These are phyloP conservation scores for Miscanthus lutarioriparius DNA, from an alignment of 176 grass and related monocot species.

Conservation along the genomic window DNA sequence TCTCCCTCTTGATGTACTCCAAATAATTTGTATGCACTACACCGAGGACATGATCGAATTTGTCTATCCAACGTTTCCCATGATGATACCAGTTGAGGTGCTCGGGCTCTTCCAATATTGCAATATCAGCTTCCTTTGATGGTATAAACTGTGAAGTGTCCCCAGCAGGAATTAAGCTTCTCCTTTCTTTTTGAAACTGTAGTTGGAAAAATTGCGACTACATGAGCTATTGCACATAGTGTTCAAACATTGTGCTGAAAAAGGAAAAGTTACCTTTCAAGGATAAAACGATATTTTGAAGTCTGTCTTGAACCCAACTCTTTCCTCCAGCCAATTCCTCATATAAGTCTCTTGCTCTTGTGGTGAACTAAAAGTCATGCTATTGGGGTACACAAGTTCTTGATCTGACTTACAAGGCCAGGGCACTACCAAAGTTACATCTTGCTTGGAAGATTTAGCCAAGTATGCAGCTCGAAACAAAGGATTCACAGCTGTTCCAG, in stretches of 20 bases:
- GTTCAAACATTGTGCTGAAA: constrained; percentile 3
- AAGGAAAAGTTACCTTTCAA: constrained; percentile 66
- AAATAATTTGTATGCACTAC: constrained; percentile 96
- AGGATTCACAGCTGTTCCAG: constrained; percentile 95
- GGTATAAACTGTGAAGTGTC: constrained; percentile 85
- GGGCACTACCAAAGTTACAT: constrained; percentile 83
- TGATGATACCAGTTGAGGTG: constrained; percentile 99
- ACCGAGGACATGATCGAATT: constrained; percentile 93
- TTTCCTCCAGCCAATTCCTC: constrained; percentile 87
- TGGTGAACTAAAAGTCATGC: constrained; percentile 82
- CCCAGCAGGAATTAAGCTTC: constrained; percentile 92
- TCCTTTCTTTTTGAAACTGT: constrained; percentile 90
- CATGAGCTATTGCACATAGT: constrained; percentile 18
- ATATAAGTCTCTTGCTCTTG: constrained; percentile 85
- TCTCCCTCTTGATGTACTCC: constrained; percentile 96
- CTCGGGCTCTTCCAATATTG: constrained; percentile 93
- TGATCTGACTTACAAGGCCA: constrained; percentile 95
- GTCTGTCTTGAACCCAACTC: constrained; percentile 82
- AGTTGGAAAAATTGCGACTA: not conserved
- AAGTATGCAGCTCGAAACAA: constrained; percentile 96
- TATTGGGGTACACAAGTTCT: constrained; percentile 87
- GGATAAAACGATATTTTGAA: constrained; percentile 96
- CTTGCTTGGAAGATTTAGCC: constrained; percentile 71
- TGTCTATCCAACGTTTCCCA: constrained; percentile 91
- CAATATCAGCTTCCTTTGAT: constrained; percentile 84